Evolutionary conservation across 768 basidiomycete genomes (phyloP).

Genomic region (Termitomyces sp.): DNA sequence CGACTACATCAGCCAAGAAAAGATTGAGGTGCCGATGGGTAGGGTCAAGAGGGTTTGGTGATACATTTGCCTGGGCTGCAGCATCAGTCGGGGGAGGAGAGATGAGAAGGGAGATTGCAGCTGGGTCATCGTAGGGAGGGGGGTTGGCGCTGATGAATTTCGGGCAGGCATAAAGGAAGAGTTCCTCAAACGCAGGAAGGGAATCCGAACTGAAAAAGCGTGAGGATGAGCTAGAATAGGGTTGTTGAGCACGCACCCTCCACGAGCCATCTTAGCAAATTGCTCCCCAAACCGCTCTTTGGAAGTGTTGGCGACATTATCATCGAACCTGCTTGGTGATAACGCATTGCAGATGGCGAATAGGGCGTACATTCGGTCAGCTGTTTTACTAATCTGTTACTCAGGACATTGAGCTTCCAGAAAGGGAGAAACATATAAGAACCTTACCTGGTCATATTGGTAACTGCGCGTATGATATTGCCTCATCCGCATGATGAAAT

Average conservation of each 20-base stretch:
- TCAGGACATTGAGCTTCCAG: conserved; percentile 21
- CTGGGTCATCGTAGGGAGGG: conserved; percentile 85
- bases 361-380: conserved; percentile 95
- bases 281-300: conserved; percentile 95
- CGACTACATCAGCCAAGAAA: conserved; percentile 78
- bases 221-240: background rate
- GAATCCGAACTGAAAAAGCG: conserved; percentile 52
- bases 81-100: conserved; percentile 28
- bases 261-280: conserved; percentile 77
- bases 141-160: conserved; percentile 96
- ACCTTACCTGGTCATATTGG: conserved; percentile 84
- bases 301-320: conserved; percentile 89
- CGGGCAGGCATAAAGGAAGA: conserved; percentile 92
- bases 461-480: conserved; percentile 96
- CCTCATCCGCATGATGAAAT: conserved; percentile 94
- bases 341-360: conserved; percentile 92
- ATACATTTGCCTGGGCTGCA: conserved; percentile 20
- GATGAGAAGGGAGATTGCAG: conserved; percentile 48
- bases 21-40: conserved; percentile 80
- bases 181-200: conserved; percentile 80
- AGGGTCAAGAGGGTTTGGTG: conserved; percentile 51
- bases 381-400: conserved; percentile 84
- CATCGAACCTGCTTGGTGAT: conserved; percentile 89
- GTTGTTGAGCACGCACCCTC: conserved; percentile 38
- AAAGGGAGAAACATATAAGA: background rate